A percentile compares a stretch with the other conserved stretches of the same genome.
Conservation (phyloP, 768 basidiomycete species). For the Termitomyces sp. region DNA sequence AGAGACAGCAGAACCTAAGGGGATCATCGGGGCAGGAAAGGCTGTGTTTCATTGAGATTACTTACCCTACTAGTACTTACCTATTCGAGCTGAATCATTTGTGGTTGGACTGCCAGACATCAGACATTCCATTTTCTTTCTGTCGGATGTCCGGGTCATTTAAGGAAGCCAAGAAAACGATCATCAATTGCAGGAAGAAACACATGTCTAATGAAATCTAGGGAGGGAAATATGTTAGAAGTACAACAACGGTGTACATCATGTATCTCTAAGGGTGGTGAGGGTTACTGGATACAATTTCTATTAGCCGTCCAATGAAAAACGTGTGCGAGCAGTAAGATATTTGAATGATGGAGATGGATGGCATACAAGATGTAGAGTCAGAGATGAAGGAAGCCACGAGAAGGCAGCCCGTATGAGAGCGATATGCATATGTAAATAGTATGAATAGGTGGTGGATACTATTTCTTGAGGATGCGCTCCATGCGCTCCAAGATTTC, state of each 20-base stretch:
- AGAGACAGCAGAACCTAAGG: background rate
- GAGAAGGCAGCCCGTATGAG: background rate
- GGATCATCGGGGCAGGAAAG: background rate
- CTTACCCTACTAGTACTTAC: too few species aligned
- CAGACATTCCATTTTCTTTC: background rate
- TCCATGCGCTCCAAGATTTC: constrained; percentile 65
- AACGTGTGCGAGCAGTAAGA: background rate
- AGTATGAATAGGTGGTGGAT: background rate
- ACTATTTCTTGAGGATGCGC: constrained; percentile 33
- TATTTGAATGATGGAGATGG: background rate
- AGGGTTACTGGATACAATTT: constrained; percentile 5
- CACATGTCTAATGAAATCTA: background rate
- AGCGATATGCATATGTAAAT: background rate
- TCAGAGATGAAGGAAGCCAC: too few species aligned
- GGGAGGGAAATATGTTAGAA: background rate
- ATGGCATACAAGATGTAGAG: background rate
- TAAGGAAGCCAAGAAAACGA: background rate
- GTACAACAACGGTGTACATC: constrained; percentile 9
- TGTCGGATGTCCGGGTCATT: background rate
- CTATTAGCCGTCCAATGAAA: constrained; percentile 10
- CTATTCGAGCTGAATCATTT: too few species aligned
- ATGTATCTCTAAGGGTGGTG: constrained; percentile 4
- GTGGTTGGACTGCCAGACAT: too few species aligned
- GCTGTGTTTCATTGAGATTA: background rate
- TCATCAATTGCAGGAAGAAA: background rate